Evolutionary conservation across 139 green algal genomes (phyloP), one percentile per base, ranked within the genome.

Genomic region (Tetradesmus lagerheimii): DNA sequence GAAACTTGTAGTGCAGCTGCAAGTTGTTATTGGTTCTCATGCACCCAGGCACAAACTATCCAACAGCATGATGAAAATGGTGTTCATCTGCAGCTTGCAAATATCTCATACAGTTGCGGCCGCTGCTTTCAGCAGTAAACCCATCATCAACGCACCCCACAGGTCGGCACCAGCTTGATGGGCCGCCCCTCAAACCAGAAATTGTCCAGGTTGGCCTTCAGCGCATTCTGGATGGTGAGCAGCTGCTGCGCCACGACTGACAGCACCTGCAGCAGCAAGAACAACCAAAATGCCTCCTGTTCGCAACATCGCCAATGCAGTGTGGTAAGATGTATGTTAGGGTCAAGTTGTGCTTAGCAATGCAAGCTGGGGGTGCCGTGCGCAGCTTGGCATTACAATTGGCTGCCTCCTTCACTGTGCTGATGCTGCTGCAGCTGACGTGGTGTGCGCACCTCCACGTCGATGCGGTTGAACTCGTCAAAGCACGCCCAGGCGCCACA

Each of bases 381-480:
- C 47, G 47, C 47, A 50, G 43, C 5, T 50, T 50, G 43, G 43
- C 8, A 8, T 50, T 8, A 50, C 5, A 8, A 50, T 50, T 14
- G 43, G 43, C 43, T 50, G 43, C 43, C 43, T 50, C 8, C 43
- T 50, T 50, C 43, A 50, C 43, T 8, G 47, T 20, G 47, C n/a
- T 62, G 23, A 1, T 27, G 57, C 57, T 71, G 50, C 57, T 71
- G 57, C 31, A 23, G 23, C 57, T 71, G 57, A 20, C 3, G 20
- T 71, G 57, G 20, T 71, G 57, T 31, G 20, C 77, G n/a, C 75
- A 96, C 95, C 94, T 98, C 96, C 38, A 97, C 96, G 92, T 98
- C 95, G 75, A 98, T 98, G 89, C 96, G 93, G 92, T 98, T 98
- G 95, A 98, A 98, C 92, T 98, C 96, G 71, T 98, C 96, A 88